These are phyloP conservation scores for Phalaenopsis hybrid DNA, from an alignment of 116 monocot species.

Conservation along the genomic window DNA sequence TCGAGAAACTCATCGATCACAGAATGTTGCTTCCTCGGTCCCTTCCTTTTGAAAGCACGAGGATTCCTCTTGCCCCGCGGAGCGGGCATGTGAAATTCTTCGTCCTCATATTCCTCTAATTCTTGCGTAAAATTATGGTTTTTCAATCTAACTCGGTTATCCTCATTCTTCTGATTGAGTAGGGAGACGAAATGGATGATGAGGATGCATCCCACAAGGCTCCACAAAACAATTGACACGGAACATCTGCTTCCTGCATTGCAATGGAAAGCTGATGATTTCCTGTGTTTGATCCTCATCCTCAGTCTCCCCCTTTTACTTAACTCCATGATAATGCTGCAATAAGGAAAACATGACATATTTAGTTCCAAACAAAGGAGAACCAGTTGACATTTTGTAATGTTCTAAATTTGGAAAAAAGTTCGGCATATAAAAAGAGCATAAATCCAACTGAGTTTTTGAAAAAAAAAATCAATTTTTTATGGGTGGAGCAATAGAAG, in stretches of 20 bases:
- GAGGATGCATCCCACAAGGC: constrained; percentile 44
- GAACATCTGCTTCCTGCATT: constrained; percentile 61
- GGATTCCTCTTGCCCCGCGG: constrained; percentile 52
- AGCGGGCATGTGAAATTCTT: constrained; percentile 48
- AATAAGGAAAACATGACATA: constrained; percentile 33
- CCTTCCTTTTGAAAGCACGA: constrained; percentile 61
- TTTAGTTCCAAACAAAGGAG: constrained; percentile 16
- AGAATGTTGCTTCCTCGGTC: constrained; percentile 52
- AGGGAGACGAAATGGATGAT: constrained; percentile 48
- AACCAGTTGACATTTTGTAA: neutral
- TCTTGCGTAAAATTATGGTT: constrained; percentile 23
- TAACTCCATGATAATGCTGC: constrained; percentile 53
- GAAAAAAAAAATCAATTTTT: neutral
- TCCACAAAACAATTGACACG: constrained; percentile 35
- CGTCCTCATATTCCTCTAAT: constrained; percentile 74
- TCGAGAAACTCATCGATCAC: constrained; percentile 79
- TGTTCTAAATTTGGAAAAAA: constrained; percentile 1
- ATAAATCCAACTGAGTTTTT: neutral
- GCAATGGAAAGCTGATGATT: constrained; percentile 65
- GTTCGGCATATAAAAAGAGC: neutral
- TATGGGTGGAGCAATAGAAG: neutral
- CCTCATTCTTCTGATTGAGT: constrained; percentile 23
- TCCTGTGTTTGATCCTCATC: constrained; percentile 68
- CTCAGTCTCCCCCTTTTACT: constrained; percentile 39
- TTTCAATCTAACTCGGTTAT: constrained; percentile 13